These are phyloP conservation scores for Diaporthe nobilis DNA, from an alignment of 2,329 filamentous ascomycete genomes.

Conservation along the genomic window DNA sequence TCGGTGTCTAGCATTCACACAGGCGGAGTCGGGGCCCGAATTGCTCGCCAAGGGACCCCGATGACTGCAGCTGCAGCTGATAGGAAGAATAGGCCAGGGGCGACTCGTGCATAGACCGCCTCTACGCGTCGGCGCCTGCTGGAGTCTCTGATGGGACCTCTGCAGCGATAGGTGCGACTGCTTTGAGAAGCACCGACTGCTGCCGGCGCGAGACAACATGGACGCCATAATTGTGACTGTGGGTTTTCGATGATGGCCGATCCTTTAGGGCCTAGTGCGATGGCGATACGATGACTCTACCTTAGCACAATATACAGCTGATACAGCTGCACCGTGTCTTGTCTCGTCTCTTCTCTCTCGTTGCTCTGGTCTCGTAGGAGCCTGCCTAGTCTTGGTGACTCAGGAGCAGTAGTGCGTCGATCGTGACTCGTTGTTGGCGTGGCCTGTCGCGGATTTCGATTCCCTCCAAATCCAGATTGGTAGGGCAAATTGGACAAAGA, in stretches of 20 bases:
- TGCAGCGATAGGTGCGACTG: constrained; percentile 17
- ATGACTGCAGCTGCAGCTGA: constrained; percentile 11
- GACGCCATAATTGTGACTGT: constrained; percentile 7
- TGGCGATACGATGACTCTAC: constrained; percentile 19
- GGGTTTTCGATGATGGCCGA: neutral
- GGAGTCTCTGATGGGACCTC: constrained; percentile 8
- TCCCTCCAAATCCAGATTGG: neutral
- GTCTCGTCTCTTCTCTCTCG: neutral
- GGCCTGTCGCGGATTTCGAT: neutral
- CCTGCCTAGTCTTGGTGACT: constrained; percentile 19
- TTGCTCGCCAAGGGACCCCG: constrained; percentile 23
- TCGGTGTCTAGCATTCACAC: constrained; percentile 1
- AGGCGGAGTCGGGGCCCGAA: constrained; percentile 27
- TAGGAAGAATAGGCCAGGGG: constrained; percentile 15
- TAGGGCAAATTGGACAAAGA: neutral
- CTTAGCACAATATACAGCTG: neutral
- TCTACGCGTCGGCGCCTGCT: constrained; percentile 14
- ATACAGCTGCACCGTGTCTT: constrained; percentile 7
- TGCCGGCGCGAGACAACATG: constrained; percentile 17
- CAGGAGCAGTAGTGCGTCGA: neutral
- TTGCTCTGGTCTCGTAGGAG: constrained; percentile 8
- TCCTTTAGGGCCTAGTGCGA: constrained; percentile 1
- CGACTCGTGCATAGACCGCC: constrained; percentile 27
- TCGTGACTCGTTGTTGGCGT: constrained; percentile 1
- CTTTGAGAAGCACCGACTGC: constrained; percentile 1